Base-by-base conservation (phyloP, 768 basidiomycete genomes). In the Suillus decipiens region DNA sequence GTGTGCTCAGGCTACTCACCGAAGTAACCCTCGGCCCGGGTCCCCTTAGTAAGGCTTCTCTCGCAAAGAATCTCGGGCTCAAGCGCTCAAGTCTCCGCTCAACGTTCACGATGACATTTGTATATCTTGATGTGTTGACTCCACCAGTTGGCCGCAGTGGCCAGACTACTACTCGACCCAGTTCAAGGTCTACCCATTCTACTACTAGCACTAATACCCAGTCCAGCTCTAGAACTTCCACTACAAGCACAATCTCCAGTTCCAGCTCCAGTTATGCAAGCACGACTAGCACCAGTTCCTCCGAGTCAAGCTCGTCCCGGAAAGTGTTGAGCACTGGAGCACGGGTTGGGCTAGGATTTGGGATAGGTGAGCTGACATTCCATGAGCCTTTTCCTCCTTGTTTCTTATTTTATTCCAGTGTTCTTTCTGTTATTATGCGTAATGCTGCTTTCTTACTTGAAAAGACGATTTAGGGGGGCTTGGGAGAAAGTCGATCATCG, bases 271-370 rank as follows among this genome's bases (percentile, higher is more conserved):
- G 10, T 59, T 37, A 33, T 56, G 4, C 54, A 36, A 31, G 17
- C 15, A 59, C 55, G 17, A 33, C 59, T 39, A 59, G 57, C 15
- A 41, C 17, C 17, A 33, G n/a, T 55, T 45, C 62, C n/a, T 31
- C 28, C 28, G 28, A 3, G 28, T 28, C 53, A 28, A 63, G 62
- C 41, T 58, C 54, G 22, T 54, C 37, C 33, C 12, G n/a, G 17
- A 61, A 36, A 22, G 19, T 36, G 1, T 60, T 68, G 28, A 68
- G 65, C 36, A 33, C 64, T n/a, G 68, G 68, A 36, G 67, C 66
- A 5, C 62, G 73, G 6, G 71, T 68, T 45, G 74, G 73, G 2
- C 68, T 75, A 5, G 69, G 69, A 7, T 63, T 75, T 33, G 72
- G 68, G 1, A 60, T 67, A 33, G 34, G 74, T 73, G 59, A 58